These are phyloP conservation scores for Mimosa pudica DNA, from an alignment of 306 rosid genomes.

Conservation along the genomic window DNA sequence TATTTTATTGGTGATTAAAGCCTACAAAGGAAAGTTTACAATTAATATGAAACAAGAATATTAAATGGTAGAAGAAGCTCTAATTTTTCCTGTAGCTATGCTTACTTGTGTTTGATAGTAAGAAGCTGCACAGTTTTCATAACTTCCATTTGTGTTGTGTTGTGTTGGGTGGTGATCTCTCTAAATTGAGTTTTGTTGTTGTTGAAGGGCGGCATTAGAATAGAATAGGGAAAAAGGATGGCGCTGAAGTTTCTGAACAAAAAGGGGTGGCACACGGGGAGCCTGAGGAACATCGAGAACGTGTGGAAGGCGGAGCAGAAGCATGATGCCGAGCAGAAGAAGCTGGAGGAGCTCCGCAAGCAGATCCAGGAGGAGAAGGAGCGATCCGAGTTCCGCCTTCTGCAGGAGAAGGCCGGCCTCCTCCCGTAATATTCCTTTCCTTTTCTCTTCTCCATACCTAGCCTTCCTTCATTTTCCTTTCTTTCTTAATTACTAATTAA, in stretches of 20 bases:
- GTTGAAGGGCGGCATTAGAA: no score
- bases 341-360: slow-evolving; percentile 89
- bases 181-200: no score
- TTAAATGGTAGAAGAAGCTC: no score
- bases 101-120: no score
- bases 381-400: slow-evolving; percentile 84
- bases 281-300: slow-evolving; percentile 87
- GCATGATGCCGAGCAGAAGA: slow-evolving; percentile 84
- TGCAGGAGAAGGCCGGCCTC: slow-evolving; percentile 94
- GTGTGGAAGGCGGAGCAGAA: slow-evolving; percentile 99
- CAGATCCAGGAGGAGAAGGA: slow-evolving; percentile 89
- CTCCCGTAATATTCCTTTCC: slow-evolving; percentile 57
- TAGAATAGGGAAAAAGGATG: slow-evolving; percentile 37
- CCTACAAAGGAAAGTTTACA: no score
- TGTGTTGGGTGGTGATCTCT: no score
- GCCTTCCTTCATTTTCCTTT: not conserved
- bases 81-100: no score
- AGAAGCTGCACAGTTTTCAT: no score
- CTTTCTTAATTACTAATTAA: slow-evolving; percentile 7
- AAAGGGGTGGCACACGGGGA: slow-evolving; percentile 99
- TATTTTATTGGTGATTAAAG: no score
- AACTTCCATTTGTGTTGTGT: no score
- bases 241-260: slow-evolving; percentile 92
- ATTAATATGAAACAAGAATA: no score
- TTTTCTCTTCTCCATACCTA: no score